Conservation (phyloP, 305 asterid genomes). For the Fraxinus angustifolia region DNA sequence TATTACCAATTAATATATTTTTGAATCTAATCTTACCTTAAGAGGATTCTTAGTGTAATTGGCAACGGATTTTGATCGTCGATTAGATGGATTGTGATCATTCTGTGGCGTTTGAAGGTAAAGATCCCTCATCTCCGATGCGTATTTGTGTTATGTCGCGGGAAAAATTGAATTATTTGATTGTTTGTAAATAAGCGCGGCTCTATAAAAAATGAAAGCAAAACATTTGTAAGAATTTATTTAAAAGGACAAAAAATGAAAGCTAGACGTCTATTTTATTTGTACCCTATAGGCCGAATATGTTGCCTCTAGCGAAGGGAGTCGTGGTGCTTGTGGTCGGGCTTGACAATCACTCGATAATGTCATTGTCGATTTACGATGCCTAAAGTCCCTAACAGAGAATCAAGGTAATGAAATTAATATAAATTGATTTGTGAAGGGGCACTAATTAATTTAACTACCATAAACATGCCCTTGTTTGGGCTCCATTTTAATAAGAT, state of each 20-base stretch:
- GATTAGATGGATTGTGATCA: conserved; percentile 39
- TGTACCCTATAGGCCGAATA: neutral
- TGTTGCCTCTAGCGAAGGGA: too few relatives aligned
- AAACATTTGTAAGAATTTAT: neutral
- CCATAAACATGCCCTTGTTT: too few relatives aligned
- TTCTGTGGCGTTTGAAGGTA: conserved; percentile 57
- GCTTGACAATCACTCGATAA: neutral
- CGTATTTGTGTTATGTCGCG: neutral
- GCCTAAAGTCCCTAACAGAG: too few relatives aligned
- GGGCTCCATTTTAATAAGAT: too few relatives aligned
- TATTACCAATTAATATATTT: neutral
- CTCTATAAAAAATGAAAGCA: neutral
- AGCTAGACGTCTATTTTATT: too few relatives aligned
- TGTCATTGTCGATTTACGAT: too few relatives aligned
- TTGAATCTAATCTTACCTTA: conserved; percentile 33
- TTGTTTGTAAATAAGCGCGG: neutral
- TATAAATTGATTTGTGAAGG: too few relatives aligned
- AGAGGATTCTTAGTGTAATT: conserved; percentile 39
- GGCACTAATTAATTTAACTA: too few relatives aligned
- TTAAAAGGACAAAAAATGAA: neutral
- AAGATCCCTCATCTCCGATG: conserved; percentile 33
- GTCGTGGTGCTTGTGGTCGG: neutral
- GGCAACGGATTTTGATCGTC: conserved; percentile 38
- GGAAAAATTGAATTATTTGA: neutral
- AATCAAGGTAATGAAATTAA: too few relatives aligned